Base-by-base conservation (phyloP, 768 basidiomycete genomes). In the Gelatoporia subvermispora region DNA sequence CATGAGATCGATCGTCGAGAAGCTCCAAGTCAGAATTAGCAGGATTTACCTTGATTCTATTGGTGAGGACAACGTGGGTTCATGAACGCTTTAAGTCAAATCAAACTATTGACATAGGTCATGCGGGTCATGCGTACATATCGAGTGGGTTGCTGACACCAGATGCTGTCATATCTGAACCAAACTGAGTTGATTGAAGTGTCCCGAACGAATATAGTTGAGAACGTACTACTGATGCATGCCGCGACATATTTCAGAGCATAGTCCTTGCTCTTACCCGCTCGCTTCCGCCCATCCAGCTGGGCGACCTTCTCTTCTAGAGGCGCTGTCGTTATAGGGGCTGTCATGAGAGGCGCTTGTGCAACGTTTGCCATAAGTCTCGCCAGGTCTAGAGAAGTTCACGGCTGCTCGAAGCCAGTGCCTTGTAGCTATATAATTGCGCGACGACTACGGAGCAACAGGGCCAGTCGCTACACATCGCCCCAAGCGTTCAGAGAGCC, bases 91-190 rank as follows among this genome's bases (percentile, higher is more conserved):
- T 34, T 18, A 11, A n/a, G n/a, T n/a, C n/a, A n/a, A n/a, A 38
- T 20, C 16, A 13, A 31, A 7, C 28, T 31, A 31, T 13, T 31
- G 7, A 5, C 5, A 13, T 31, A 31, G 13, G 7, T 31, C 13
- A 31, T 31, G 28, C 5, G 28, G n/a, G n/a, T n/a, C n/a, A 31
- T 1, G 59, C 63, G 42, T 41, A 66, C 66, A 69, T 63, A 41
- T 69, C 68, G 21, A 66, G 53, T 1, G 68, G 68, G 41, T 69
- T 69, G 45, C 57, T 68, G 37, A 68, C 55, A 2, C 60, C 67
- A 9, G 66, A 66, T 1, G 65, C 64, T 7, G 60, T 49, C 68
- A 69, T 69, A 39, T 66, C 68, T 69, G 44, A 15, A 35, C 34
- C 37, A 37, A 23, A 13, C 10, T 40, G 21, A 16, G 9, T 25